Evolutionary conservation across 2,329 filamentous ascomycete genomes (phyloP), one percentile per base, ranked within the genome.

Genomic region (Epichloe scottii): DNA sequence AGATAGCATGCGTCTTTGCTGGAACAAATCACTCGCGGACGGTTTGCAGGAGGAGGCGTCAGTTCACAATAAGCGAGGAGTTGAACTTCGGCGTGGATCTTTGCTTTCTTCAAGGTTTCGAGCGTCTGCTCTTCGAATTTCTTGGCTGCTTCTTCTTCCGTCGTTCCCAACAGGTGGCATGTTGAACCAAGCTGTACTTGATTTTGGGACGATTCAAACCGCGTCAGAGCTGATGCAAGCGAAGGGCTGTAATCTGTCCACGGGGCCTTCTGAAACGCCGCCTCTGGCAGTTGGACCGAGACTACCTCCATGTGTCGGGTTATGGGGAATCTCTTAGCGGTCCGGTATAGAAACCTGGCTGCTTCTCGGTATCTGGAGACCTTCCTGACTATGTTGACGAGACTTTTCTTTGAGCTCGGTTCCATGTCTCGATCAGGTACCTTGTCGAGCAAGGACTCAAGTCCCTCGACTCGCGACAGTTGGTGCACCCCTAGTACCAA

Each of bases 1-100:
- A 77, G 64, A 56, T 71, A 77, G 55, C 74, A 78, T 1, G 74
- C 70, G 48, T 71, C 67, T 51, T 77, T 78, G 61, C 68, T 72
- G 3, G 73, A 72, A 49, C 68, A 68, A 5, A 78, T 69, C 3
- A 73, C 65, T 17, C 72, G 66, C 8, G 72, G 71, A 34, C 23
- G 30, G 5, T 33, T 21, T 4, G 30, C 8, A 34, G 19, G 15
- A 34, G 19, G 15, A 21, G 10, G 1, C 37, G 3, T 19, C 15
- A 19, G 11, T 17, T 41, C 43, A n/a, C 35, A 51, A 35, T 42
- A 12, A 38, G 26, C 46, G 15, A 47, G 34, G 2, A 51, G 15
- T 23, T 51, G 49, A 4, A 47, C 39, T 12, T 51, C 49, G 26
- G 49, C 49, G 23, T 51, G 49, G 21, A 51, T 51, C 30, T 51